Base-by-base conservation (phyloP, 352 stramenopile genomes). In the Blastocystis sp. region DNA sequence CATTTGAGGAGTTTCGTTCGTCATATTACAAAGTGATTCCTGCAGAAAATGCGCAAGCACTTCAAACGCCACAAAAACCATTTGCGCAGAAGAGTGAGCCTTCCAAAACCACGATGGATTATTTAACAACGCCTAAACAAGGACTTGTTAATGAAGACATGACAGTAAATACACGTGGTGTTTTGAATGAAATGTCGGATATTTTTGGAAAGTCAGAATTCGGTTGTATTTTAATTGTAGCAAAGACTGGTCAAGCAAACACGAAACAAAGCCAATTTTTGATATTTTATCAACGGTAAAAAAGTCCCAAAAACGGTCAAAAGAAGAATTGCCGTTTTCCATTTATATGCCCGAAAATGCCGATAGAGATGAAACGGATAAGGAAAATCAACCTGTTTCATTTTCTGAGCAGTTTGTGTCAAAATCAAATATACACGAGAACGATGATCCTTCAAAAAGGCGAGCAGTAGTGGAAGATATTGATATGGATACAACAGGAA, bases 241-340 rank as follows among this genome's bases (percentile, higher is more conserved):
- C 70, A 81, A 81, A 26, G 70, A 81, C 39, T 81, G 70, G 70
- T 37, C 70, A 41, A 81, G n/a, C 6, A 62, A 63, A 20, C 43
- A 81, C 24, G 70, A 81, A 26, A 81, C 43, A 9, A 41, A 24
- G 50, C 70, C 70, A 6, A 47, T 81, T 47, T 81, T 81, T 9
- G 70, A 81, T 43, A 81, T 81, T 39, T 41, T 81, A 53, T 81
- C 70, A 39, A 81, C 70, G 7, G 70, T 81, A 26, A 81, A 81
- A 26, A 81, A 81, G 34, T 81, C 70, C 16, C 70, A 81, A 26
- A 81, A 81, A 41, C 43, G 70, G 39, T 20, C 39, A 13, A 18
- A 13, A 47, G 16, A 56, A 39, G 70, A 81, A 18, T n/a, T 63
- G 9, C 45, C 70, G 50, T 81, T 81, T 81, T 24, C 53, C 26